Evolutionary conservation across 2,329 filamentous ascomycete species (phyloP).

Genomic region (Bimuria novae-zelandiae): DNA sequence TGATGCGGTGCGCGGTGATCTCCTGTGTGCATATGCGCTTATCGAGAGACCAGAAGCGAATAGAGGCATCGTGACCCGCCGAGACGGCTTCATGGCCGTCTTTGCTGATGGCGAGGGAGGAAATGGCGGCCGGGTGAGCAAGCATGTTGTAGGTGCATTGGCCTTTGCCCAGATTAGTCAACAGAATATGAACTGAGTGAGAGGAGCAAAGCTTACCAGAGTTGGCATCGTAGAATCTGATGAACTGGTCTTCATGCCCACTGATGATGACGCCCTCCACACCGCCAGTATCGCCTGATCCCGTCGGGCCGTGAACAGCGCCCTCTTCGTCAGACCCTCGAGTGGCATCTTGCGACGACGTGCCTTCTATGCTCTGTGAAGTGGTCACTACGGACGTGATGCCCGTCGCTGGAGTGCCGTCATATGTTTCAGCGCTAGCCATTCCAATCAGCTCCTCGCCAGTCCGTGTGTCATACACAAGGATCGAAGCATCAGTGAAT

Average conservation of each 20-base stretch:
- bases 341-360: slow-evolving; percentile 60
- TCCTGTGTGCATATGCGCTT: slow-evolving; percentile 95
- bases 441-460: slow-evolving; percentile 91
- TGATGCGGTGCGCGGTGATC: slow-evolving; percentile 87
- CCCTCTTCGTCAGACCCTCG: slow-evolving; percentile 73
- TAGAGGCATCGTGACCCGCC: slow-evolving; percentile 90
- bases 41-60: slow-evolving; percentile 96
- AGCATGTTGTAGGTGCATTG: slow-evolving; percentile 99
- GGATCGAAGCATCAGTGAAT: slow-evolving; percentile 85
- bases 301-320: slow-evolving; percentile 78
- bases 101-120: slow-evolving; percentile 86
- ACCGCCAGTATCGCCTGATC: slow-evolving; percentile 70
- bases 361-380: slow-evolving; percentile 75
- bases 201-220: slow-evolving; percentile 72
- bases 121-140: slow-evolving; percentile 91
- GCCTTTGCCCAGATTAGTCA: slow-evolving; percentile 61
- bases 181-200: neutral
- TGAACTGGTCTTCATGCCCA: slow-evolving; percentile 94
- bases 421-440: slow-evolving; percentile 92
- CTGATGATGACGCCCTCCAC: slow-evolving; percentile 94
- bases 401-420: slow-evolving; percentile 78
- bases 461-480: slow-evolving; percentile 89
- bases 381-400: slow-evolving; percentile 93
- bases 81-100: slow-evolving; percentile 94
- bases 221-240: slow-evolving; percentile 97